Percentiles rank a stretch among this genome's conserved stretches.
Evolutionary conservation across 495 filamentous ascomycete species (phyloP).

Genomic region (Amphirosellinia nigrospora): DNA sequence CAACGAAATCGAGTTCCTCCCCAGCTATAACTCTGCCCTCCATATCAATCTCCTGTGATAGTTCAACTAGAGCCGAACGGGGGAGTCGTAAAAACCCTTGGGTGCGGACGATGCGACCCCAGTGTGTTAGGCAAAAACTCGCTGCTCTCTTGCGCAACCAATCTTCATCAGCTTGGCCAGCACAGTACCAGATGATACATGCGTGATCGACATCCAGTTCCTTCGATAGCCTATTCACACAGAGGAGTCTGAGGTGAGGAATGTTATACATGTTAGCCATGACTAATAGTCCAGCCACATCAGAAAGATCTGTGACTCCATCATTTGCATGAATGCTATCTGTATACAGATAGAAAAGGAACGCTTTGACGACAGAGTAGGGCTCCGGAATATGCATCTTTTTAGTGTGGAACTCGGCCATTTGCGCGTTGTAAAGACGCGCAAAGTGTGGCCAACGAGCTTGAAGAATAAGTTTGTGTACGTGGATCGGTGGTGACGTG

Average conservation of each 20-base stretch:
- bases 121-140: conserved; percentile 86
- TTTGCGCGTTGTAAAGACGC: conserved; percentile 86
- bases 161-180: conserved; percentile 85
- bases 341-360: conserved; percentile 95
- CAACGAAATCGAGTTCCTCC: conserved; percentile 80
- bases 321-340: conserved; percentile 78
- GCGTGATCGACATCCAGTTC: conserved; percentile 95
- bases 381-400: conserved; percentile 98
- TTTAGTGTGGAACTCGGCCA: conserved; percentile 95
- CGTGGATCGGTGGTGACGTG: conserved; percentile 87
- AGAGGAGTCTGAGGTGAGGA: conserved; percentile 85
- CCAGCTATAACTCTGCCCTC: conserved; percentile 88
- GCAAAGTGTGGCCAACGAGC: conserved; percentile 97
- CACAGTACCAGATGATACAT: conserved; percentile 94
- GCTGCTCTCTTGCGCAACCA: conserved; percentile 90
- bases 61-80: conserved; percentile 77
- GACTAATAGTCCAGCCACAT: conserved; percentile 94
- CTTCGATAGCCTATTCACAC: conserved; percentile 82
- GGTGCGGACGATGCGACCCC: conserved; percentile 93
- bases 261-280: conserved; percentile 99
- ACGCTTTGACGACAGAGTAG: conserved; percentile 91
- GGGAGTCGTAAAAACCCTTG: conserved; percentile 81
- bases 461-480: conserved; percentile 90
- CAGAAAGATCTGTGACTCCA: conserved; percentile 68
- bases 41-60: conserved; percentile 91